Base-by-base conservation (phyloP, 345 rosid species). In the Brassica incana region DNA sequence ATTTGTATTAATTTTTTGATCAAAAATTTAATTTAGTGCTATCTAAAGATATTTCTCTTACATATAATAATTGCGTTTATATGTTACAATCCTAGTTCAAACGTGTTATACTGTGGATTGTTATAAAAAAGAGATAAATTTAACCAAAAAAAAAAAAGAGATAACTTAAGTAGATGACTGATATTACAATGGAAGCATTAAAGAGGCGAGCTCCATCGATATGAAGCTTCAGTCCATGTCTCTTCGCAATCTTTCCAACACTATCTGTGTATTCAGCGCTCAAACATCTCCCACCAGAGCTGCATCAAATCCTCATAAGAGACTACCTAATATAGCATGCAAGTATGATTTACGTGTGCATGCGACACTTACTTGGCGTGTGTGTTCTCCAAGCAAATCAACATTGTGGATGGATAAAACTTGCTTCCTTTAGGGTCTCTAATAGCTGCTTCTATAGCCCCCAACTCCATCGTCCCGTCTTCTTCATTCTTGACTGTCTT, bases 161-260 rank as follows among this genome's bases (percentile, higher is more conserved):
- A 20, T 20, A 20, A 20, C 1, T 20, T 20, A 20, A 20, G 16
- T n/a, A 74, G 32, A 65, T 18, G 62, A 60, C 8, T 8, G 50
- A 27, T 25, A 12, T 88, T 82, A 91, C 99, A 35, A 83, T 78
- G 32, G 99, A 83, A 25, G 99, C 98, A 88, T 93, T 95, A 83
- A 95, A 95, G 77, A 95, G 85, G 59, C 97, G 97, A 83, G 98
- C 99, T 35, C 99, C 99, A 0, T 95, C 98, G 3, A 95, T 88
- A 78, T 95, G 98, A 84, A 93, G 95, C 86, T 93, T 91, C 77
- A 95, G 61, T 2, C 97, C 96, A 78, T 95, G 88, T 77, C 88
- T 90, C 84, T 84, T 88, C 1, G 99, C 97, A 15, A 93, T 61
- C 79, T 90, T 88, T 76, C 98, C 96, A 35, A 93, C 97, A 4